A percentile compares a stretch with the other conserved stretches of the same genome.
phyloP scores from a whole-genome alignment of 306 rosid genomes.

The Lithocarpus polystachyus region DNA sequence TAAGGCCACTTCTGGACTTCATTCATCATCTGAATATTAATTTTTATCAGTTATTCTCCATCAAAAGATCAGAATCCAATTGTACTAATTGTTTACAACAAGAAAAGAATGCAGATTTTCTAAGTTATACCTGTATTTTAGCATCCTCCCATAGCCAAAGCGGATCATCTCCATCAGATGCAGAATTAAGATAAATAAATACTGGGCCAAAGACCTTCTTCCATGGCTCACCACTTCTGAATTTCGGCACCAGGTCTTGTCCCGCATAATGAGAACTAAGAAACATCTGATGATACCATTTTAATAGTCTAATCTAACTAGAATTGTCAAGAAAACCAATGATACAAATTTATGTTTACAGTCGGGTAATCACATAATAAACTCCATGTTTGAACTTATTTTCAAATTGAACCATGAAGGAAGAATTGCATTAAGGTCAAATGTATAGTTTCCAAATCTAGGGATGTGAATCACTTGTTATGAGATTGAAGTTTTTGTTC shows the following conservation, averaged over 20 bases:
- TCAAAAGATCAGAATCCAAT: conserved; percentile 22
- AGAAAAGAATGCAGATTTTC: conserved; percentile 1
- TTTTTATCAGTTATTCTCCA: conserved; percentile 25
- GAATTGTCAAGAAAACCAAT: conserved; percentile 15
- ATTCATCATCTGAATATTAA: conserved; percentile 50
- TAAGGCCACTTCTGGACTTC: conserved; percentile 94
- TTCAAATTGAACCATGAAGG: too few relatives aligned
- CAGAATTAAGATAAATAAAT: conserved; percentile 68
- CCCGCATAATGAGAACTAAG: conserved; percentile 90
- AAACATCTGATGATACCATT: conserved; percentile 53
- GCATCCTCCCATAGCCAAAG: conserved; percentile 74
- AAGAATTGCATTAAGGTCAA: too few relatives aligned
- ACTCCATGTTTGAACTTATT: too few relatives aligned
- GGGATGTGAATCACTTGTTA: too few relatives aligned
- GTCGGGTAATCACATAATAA: not conserved
- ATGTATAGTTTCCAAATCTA: too few relatives aligned
- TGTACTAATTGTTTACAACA: conserved; percentile 18
- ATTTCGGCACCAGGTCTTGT: conserved; percentile 59
- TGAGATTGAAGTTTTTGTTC: too few relatives aligned
- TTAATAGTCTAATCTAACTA: conserved; percentile 11
- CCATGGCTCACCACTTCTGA: conserved; percentile 73
- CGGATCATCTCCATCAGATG: conserved; percentile 34
- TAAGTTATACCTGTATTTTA: conserved; percentile 58
- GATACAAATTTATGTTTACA: conserved; percentile 2
- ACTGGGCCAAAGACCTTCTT: conserved; percentile 90